phyloP scores from a whole-genome alignment of 2,329 filamentous ascomycete species.

The Phaeosphaeria sp. region DNA sequence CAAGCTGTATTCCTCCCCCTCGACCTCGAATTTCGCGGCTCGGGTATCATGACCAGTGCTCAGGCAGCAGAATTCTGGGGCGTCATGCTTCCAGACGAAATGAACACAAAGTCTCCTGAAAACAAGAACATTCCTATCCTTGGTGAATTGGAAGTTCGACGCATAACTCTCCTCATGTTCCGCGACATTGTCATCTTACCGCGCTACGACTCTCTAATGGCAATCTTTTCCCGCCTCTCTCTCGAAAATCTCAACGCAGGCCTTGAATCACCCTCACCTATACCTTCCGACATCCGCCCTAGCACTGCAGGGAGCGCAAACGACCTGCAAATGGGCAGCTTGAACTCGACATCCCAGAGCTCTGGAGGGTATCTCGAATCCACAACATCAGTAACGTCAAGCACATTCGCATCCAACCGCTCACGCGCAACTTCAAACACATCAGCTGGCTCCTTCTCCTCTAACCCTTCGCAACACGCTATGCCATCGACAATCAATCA shows the following conservation, averaged over 20 bases:
- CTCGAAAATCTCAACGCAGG: constrained; percentile 72
- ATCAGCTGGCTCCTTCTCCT: constrained; percentile 56
- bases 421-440: constrained; percentile 89
- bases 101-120: constrained; percentile 56
- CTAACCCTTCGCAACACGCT: constrained; percentile 33
- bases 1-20: constrained; percentile 94
- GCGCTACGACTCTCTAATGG: constrained; percentile 85
- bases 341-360: constrained; percentile 66
- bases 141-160: constrained; percentile 78
- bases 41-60: constrained; percentile 78
- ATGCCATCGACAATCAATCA: constrained; percentile 17
- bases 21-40: constrained; percentile 90
- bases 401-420: constrained; percentile 59
- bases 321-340: background rate
- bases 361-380: constrained; percentile 78
- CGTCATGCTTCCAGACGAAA: constrained; percentile 59
- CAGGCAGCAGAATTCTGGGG: constrained; percentile 93
- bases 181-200: constrained; percentile 88
- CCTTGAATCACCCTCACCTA: constrained; percentile 43
- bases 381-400: constrained; percentile 61
- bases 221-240: constrained; percentile 86
- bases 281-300: constrained; percentile 31
- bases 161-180: constrained; percentile 85
- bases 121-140: constrained; percentile 53
- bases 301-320: constrained; percentile 38